Conservation (phyloP, 2,329 filamentous ascomycete species). For the Pseudogymnoascus sp. region DNA sequence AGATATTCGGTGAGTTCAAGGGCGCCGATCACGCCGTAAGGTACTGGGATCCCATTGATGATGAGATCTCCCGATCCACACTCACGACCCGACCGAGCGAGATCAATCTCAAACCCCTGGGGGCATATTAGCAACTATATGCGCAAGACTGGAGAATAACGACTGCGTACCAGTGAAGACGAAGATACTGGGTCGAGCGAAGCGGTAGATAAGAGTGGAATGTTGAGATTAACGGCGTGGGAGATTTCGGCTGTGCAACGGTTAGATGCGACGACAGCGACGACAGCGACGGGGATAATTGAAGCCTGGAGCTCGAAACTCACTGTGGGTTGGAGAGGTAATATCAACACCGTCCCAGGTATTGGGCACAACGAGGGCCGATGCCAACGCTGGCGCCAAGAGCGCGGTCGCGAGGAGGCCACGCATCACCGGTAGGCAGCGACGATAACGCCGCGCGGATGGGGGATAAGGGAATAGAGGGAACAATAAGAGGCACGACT, state of each 20-base stretch:
- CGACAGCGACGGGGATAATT: not conserved
- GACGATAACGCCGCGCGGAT: not conserved
- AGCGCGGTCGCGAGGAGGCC: conserved; percentile 1
- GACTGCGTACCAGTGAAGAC: not conserved
- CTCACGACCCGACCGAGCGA: not conserved
- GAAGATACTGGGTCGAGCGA: not conserved
- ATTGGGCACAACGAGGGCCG: conserved; percentile 2
- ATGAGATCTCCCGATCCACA: not conserved
- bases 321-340: not conserved
- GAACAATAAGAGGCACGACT: not conserved
- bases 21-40: not conserved
- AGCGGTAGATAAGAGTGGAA: not conserved
- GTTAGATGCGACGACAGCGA: not conserved
- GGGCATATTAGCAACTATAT: not conserved
- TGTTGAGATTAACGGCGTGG: not conserved
- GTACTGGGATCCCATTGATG: not conserved
- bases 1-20: not conserved
- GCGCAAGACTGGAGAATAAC: not conserved
- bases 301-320: not conserved
- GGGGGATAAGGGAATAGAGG: not conserved
- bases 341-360: not conserved
- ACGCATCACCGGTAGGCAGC: not conserved
- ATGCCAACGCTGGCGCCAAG: conserved; percentile 5
- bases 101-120: not conserved
- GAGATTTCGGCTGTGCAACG: not conserved